Conservation (phyloP, 2,329 filamentous ascomycete species). For the Arthrocladium fulminans region DNA sequence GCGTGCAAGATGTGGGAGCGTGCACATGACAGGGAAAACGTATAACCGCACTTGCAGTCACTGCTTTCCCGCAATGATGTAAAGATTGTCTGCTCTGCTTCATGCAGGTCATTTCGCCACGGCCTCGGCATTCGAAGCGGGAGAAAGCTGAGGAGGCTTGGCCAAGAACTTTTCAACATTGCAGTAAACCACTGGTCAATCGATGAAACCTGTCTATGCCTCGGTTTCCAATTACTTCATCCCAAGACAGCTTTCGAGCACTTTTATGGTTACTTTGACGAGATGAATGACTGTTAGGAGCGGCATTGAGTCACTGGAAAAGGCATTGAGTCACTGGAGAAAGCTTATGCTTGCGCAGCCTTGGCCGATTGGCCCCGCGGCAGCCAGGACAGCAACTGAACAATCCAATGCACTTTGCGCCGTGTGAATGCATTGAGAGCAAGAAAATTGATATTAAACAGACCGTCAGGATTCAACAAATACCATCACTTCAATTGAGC, state of each 20-base stretch:
- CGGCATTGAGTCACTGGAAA: conserved; percentile 4
- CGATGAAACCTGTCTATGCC: conserved; percentile 7
- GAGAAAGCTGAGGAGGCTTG: too few species aligned
- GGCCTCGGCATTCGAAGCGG: too few species aligned
- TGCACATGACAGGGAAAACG: too few species aligned
- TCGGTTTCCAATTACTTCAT: conserved; percentile 8
- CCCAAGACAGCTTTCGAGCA: conserved; percentile 8
- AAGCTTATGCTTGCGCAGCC: background rate
- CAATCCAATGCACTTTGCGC: conserved; percentile 4
- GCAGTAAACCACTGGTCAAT: too few species aligned
- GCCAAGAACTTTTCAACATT: too few species aligned
- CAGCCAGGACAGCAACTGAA: conserved; percentile 4
- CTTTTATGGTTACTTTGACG: conserved; percentile 9
- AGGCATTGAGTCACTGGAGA: conserved; percentile 6
- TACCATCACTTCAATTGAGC: conserved; percentile 6
- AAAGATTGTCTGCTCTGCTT: too few species aligned
- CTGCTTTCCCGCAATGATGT: too few species aligned
- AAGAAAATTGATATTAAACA: conserved; percentile 10
- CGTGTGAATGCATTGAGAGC: conserved; percentile 4
- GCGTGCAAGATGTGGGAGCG: too few species aligned
- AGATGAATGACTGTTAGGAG: conserved; percentile 7
- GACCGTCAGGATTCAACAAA: conserved; percentile 7
- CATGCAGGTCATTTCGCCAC: too few species aligned
- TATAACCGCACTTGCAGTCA: too few species aligned
- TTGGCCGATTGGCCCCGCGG: background rate